Base-by-base conservation (phyloP, 495 filamentous ascomycete species). In the Aspergillus leporis region DNA sequence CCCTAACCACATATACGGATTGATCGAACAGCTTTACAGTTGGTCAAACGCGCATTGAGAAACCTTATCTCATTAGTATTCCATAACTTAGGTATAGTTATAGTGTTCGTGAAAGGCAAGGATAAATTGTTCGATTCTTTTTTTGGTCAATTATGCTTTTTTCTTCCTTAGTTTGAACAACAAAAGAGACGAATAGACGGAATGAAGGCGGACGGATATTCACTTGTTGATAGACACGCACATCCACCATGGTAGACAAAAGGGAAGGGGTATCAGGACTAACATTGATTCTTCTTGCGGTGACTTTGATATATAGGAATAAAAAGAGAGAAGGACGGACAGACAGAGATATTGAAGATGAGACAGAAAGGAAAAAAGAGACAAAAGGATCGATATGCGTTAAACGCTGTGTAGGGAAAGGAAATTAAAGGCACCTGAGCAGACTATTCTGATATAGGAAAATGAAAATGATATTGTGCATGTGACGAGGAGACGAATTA, bases 251-350 rank as follows among this genome's bases (percentile, higher is more conserved):
- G 31, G 19, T 19, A 21, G 41, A 38, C 16, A 60, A 19, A 34
- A 48, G 59, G 59, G 59, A 19, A 34, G 49, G 59, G 59, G 59
- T 61, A 61, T 61, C 53, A 56, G 53, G 43, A 12, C 1, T 23
- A 47, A 47, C 43, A 47, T 47, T 47, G 38, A 4, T 47, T 21
- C 43, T 21, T 47, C 43, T 47, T 47, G 43, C 43, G 19, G 43
- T 47, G 43, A 14, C 21, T 47, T 47, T 47, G 43, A 30, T 53
- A 53, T 53, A 53, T 38, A 53, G 51, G n/a, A 43, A 43, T 6
- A 43, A 7, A 9, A 43, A 1, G 40, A 36, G 28, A 31, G 13
- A 46, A 38, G 36, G 23, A 36, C 9, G 6, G 31, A 38, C 7
- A 31, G 8, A 54, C 4, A 51, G 49, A n/a, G 21, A 31, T 28